Percentiles rank a stretch among this genome's conserved stretches.
Conservation (phyloP, 306 rosid species). For the Pachyrhizus erosus region DNA sequence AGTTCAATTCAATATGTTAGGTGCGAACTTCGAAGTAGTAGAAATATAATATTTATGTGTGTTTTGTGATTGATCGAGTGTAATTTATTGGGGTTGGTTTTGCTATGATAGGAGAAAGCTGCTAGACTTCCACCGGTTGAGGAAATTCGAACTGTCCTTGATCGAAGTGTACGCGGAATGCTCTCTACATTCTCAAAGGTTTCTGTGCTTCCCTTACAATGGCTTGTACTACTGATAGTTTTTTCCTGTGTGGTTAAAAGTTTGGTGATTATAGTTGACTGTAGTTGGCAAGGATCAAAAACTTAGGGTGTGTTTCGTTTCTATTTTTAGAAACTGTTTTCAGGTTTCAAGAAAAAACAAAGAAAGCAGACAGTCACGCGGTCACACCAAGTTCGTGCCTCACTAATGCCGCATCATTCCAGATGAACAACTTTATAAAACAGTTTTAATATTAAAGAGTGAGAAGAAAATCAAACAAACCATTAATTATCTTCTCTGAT, state of each 20-base stretch:
- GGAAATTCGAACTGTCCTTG: conserved; percentile 80
- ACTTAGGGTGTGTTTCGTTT: neutral
- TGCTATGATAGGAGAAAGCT: conserved; percentile 77
- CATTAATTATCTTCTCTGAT: neutral
- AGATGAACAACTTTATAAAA: no score
- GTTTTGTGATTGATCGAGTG: conserved; percentile 8
- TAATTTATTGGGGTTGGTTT: neutral
- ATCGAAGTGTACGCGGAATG: conserved; percentile 73
- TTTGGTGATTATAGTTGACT: conserved; percentile 1
- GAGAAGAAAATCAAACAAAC: no score
- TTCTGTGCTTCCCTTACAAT: conserved; percentile 34
- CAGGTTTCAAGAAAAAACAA: no score
- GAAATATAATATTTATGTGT: neutral
- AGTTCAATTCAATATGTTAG: neutral
- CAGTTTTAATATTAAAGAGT: no score
- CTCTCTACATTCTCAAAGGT: conserved; percentile 92
- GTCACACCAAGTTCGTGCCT: no score
- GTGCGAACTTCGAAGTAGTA: conserved; percentile 5
- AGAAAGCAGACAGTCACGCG: no score
- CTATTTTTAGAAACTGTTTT: no score
- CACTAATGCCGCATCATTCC: no score
- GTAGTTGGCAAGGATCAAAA: conserved; percentile 11
- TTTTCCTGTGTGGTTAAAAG: neutral
- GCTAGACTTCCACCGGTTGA: conserved; percentile 75
- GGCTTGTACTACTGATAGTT: neutral